Base-by-base conservation (phyloP, 495 filamentous ascomycete genomes). In the Trypethelium eluteriae region DNA sequence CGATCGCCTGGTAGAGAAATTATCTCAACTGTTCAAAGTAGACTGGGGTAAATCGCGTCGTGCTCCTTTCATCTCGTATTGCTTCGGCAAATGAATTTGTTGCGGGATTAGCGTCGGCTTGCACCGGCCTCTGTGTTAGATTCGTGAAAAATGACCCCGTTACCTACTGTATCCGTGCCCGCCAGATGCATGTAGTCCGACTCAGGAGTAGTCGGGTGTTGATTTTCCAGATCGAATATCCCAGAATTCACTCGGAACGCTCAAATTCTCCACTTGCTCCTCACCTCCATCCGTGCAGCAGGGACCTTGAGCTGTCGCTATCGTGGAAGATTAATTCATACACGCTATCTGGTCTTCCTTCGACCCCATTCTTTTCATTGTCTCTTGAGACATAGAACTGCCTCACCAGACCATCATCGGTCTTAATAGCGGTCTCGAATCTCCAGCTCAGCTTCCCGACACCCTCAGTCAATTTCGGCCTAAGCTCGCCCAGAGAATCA, bases 331-430 rank as follows among this genome's bases (percentile, higher is more conserved):
- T 64, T 9, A 67, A 16, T 56, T 62, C 63, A 56, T 67, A 62
- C 7, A 18, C 35, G 9, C 39, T 49, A 12, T 62, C 66, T 6
- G 3, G 14, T 36, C 14, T 49, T 38, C 44, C 62, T 18, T 41
- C 50, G 14, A 18, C 34, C 11, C 38, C 49, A 34, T n/a, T 64
- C 16, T 67, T 63, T 14, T 25, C 18, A 53, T 53, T 53, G 5
- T 9, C 49, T 25, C 49, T 14, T 18, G 49, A 53, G 18, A 67
- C 41, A 35, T 67, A 67, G 34, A 67, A 67, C 39, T 63, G 59
- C 61, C 66, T 49, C 61, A 67, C 65, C 18, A 38, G 61, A 36
- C 61, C 66, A 64, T 56, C 66, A 2, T 16, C n/a, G 18, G 36
- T 62, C 10, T 56, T 41, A 3, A 14, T 18, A 14, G 61, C 44